These are phyloP conservation scores for Boletus tylopilopsis DNA, from an alignment of 768 basidiomycete genomes.

Conservation along the genomic window DNA sequence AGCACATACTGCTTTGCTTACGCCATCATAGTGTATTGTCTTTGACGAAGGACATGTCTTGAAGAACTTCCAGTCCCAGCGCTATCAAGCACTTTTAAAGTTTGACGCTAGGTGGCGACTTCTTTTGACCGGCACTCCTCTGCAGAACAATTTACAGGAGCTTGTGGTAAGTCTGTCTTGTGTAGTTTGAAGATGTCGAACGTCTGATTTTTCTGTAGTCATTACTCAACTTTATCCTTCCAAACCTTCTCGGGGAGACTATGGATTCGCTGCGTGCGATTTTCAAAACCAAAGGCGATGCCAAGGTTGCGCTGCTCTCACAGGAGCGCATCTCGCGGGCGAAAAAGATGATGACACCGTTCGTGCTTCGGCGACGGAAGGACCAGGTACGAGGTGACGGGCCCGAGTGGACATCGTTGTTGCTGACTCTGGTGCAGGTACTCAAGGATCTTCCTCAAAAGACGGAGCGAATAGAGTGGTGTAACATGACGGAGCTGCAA, in stretches of 20 bases:
- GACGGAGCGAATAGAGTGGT: slow-evolving; percentile 91
- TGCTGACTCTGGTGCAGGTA: slow-evolving; percentile 49
- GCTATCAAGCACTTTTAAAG: slow-evolving; percentile 84
- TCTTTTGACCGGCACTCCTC: slow-evolving; percentile 90
- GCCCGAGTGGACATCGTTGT: neutral
- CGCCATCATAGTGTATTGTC: slow-evolving; percentile 66
- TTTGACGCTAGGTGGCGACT: slow-evolving; percentile 87
- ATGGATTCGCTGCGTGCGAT: slow-evolving; percentile 84
- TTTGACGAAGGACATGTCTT: slow-evolving; percentile 97
- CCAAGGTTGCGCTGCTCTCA: slow-evolving; percentile 82
- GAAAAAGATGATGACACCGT: slow-evolving; percentile 99
- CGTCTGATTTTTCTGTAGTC: slow-evolving; percentile 51
- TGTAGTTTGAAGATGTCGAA: slow-evolving; percentile 1
- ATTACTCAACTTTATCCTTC: slow-evolving; percentile 95
- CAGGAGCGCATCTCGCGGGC: slow-evolving; percentile 92
- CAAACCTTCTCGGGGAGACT: slow-evolving; percentile 78
- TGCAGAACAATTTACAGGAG: slow-evolving; percentile 90
- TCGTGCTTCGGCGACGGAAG: slow-evolving; percentile 94
- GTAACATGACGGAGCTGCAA: slow-evolving; percentile 85
- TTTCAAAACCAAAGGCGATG: slow-evolving; percentile 96
- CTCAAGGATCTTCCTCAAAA: slow-evolving; percentile 91
- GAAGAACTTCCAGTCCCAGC: slow-evolving; percentile 97
- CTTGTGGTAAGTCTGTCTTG: slow-evolving; percentile 60
- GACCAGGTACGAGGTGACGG: slow-evolving; percentile 63
- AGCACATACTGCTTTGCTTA: neutral